Evolutionary conservation across 1,284 basidiomycete genomes (phyloP).

Genomic region (Leccinum holopus): DNA sequence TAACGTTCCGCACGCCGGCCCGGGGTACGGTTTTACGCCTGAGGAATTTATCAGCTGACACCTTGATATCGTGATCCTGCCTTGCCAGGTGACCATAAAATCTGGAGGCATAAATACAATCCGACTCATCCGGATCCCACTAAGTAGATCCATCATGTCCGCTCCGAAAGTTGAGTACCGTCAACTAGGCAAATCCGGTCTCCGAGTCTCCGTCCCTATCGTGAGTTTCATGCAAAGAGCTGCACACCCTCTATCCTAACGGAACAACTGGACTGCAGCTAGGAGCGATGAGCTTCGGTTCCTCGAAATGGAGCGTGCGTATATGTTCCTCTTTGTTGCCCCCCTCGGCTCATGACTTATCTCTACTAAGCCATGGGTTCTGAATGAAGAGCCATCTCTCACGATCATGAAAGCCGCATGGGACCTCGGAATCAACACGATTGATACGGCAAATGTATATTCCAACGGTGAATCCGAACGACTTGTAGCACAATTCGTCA

Average conservation of each 20-base stretch:
- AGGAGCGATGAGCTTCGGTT: constrained; percentile 51
- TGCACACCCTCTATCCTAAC: not conserved
- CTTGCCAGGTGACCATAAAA: not conserved
- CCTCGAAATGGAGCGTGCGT: constrained; percentile 36
- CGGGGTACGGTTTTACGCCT: not conserved
- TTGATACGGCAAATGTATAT: constrained; percentile 60
- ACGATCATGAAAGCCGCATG: constrained; percentile 48
- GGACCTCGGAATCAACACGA: constrained; percentile 45
- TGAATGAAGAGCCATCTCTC: constrained; percentile 44
- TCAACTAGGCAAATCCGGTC: constrained; percentile 48
- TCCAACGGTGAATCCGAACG: constrained; percentile 50
- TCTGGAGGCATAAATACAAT: not conserved
- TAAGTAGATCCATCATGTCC: not conserved
- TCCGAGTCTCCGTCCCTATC: constrained; percentile 51
- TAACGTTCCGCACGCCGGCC: too few relatives aligned
- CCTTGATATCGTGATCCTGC: not conserved
- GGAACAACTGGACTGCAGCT: constrained; percentile 28
- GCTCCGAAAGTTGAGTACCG: constrained; percentile 33
- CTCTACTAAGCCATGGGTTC: constrained; percentile 38
- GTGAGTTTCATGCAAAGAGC: constrained; percentile 19
- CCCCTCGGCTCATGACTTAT: not conserved
- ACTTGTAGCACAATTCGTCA: constrained; percentile 53
- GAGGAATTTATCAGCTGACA: not conserved
- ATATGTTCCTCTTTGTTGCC: not conserved
- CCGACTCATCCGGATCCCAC: not conserved